Base-by-base conservation (phyloP, 2,329 filamentous ascomycete genomes). In the Scolecobasidium constrictum region DNA sequence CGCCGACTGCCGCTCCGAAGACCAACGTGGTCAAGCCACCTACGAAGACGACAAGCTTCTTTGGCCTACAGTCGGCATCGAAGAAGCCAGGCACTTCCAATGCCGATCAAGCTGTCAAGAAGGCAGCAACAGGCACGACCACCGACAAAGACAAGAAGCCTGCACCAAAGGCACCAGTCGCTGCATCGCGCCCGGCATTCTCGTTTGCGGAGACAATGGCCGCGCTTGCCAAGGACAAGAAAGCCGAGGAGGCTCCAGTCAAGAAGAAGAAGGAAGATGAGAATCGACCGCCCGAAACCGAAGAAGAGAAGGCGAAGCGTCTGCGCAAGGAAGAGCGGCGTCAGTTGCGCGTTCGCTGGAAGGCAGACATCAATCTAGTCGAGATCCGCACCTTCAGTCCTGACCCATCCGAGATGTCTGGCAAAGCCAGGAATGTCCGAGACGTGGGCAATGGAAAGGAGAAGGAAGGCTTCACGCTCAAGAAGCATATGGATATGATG, bases 251-350 rank as follows among this genome's bases (percentile, higher is more conserved):
- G 18, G 63, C 68, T 37, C 77, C 77, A 47, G 59, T 67, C 53
- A 68, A 67, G 12, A 60, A 65, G 3, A 72, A 73, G 44, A 62
- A 70, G 0, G 74, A 76, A 0, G 75, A 77, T 49, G 75, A 77
- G 47, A 65, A 63, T 45, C 56, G 58, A 15, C 62, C 67, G 1
- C 64, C 69, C 0, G 83, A 88, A 57, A 86, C 80, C 0, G 65
- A 77, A 0, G 80, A 84, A 52, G 73, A 86, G 55, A 78, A 70
- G 51, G 65, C 69, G 2, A 82, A 77, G 52, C 75, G 84, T 9
- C 64, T 86, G 4, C 76, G 82, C 26, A 87, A 86, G 53, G 82
- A 87, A 56, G 71, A 76, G 46, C 73, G 83, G 38, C 73, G 81
- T 26, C 77, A 81, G 48, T 65, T 87, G 17, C 73, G 78, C 11